Conservation (phyloP, 352 stramenopile species). For the Plasmopara muralis region DNA sequence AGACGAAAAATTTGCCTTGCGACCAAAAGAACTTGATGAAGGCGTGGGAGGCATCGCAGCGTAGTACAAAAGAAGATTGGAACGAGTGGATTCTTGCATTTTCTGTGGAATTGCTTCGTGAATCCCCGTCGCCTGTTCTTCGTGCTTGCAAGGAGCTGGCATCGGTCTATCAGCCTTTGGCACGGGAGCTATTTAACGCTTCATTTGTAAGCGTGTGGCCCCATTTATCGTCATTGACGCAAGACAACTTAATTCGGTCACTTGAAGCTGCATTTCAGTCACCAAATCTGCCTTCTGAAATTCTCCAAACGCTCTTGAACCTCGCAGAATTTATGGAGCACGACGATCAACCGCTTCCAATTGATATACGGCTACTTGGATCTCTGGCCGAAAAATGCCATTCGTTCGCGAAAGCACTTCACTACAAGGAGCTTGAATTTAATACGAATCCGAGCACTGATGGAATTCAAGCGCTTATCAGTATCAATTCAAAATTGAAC, state of each 20-base stretch:
- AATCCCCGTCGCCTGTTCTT: constrained; percentile 94
- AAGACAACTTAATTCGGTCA: constrained; percentile 91
- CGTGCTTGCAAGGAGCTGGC: constrained; percentile 93
- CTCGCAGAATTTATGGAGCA: constrained; percentile 99
- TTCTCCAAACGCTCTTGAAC: constrained; percentile 97
- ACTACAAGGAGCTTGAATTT: constrained; percentile 99
- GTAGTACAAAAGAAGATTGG: constrained; percentile 93
- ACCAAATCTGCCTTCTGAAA: constrained; percentile 93
- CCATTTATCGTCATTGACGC: constrained; percentile 87
- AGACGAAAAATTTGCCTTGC: constrained; percentile 71
- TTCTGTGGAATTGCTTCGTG: constrained; percentile 94
- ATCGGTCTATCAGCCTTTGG: constrained; percentile 97
- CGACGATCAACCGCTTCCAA: constrained; percentile 94
- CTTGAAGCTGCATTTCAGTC: constrained; percentile 94
- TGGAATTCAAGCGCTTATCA: constrained; percentile 97
- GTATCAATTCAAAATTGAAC: constrained; percentile 98
- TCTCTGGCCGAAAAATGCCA: constrained; percentile 97
- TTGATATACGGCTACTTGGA: constrained; percentile 95
- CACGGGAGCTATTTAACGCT: constrained; percentile 97
- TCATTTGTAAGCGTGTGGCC: constrained; percentile 99
- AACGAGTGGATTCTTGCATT: constrained; percentile 98
- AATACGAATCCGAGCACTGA: constrained; percentile 84
- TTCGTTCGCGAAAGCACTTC: constrained; percentile 97
- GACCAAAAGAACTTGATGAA: constrained; percentile 83
- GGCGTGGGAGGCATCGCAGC: constrained; percentile 79